Evolutionary conservation across 495 filamentous ascomycete species (phyloP).

Genomic region (Xeromyces bisporus): DNA sequence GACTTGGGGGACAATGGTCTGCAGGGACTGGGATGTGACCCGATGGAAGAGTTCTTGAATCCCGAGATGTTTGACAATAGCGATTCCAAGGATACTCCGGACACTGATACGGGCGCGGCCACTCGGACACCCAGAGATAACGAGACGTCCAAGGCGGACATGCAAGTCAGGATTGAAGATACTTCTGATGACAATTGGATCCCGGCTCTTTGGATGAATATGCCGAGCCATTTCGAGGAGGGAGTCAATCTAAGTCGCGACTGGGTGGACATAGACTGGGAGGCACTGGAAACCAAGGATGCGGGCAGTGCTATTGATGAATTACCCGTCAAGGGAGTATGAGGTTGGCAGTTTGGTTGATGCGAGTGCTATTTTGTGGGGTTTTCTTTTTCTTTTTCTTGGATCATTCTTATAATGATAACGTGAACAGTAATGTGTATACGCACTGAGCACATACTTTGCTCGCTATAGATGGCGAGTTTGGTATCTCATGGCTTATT

Average conservation of each 20-base stretch:
- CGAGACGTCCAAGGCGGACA: slow-evolving; percentile 5
- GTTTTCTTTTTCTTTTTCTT: too few species aligned
- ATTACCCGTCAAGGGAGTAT: too few species aligned
- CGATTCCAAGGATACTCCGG: slow-evolving; percentile 24
- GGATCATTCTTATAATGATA: too few species aligned
- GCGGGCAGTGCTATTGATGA: slow-evolving; percentile 10
- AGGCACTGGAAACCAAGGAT: slow-evolving; percentile 14
- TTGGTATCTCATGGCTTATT: too few species aligned
- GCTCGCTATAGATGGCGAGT: too few species aligned
- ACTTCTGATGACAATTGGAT: slow-evolving; percentile 16
- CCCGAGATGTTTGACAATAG: slow-evolving; percentile 25
- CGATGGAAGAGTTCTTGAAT: slow-evolving; percentile 28
- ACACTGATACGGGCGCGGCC: slow-evolving; percentile 15
- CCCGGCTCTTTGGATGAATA: slow-evolving; percentile 16
- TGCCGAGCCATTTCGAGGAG: slow-evolving; percentile 12
- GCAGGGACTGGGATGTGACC: slow-evolving; percentile 15
- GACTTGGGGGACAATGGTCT: slow-evolving; percentile 13
- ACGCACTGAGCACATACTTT: too few species aligned
- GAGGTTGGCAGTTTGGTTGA: too few species aligned
- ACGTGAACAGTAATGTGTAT: too few species aligned
- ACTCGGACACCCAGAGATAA: slow-evolving; percentile 24
- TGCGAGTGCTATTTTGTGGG: too few species aligned
- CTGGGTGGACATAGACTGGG: slow-evolving; percentile 19
- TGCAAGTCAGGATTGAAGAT: slow-evolving; percentile 5
- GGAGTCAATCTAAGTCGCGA: slow-evolving; percentile 9